These are phyloP conservation scores for Betula pendula DNA, from an alignment of 306 rosid genomes.

Conservation along the genomic window DNA sequence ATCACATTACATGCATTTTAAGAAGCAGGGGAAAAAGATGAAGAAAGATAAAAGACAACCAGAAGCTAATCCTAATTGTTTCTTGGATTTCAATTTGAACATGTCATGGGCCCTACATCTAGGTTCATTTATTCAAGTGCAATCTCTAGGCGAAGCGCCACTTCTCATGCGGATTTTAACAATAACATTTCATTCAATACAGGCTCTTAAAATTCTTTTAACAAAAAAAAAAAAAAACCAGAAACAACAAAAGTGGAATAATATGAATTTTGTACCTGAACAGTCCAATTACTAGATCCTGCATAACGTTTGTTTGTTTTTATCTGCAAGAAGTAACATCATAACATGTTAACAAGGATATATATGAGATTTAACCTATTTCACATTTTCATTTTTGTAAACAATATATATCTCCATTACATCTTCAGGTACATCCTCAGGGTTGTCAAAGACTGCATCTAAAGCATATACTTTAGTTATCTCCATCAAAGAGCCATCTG, in stretches of 20 bases:
- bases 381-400: background rate
- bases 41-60: background rate
- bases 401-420: conserved; percentile 45
- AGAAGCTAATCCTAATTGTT: background rate
- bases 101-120: background rate
- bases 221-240: background rate
- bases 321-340: conserved; percentile 43
- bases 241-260: conserved; percentile 2
- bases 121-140: background rate
- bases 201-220: background rate
- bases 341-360: background rate
- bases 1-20: background rate
- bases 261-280: conserved; percentile 51
- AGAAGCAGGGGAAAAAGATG: background rate
- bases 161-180: background rate
- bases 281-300: conserved; percentile 88
- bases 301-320: conserved; percentile 93
- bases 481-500: conserved; percentile 90
- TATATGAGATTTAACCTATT: background rate
- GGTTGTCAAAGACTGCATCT: conserved; percentile 89
- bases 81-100: background rate
- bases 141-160: background rate
- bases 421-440: conserved; percentile 93
- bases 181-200: background rate
- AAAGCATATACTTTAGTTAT: conserved; percentile 87